phyloP scores from a whole-genome alignment of 2,329 filamentous ascomycete genomes.

The Diaporthe vaccinii region DNA sequence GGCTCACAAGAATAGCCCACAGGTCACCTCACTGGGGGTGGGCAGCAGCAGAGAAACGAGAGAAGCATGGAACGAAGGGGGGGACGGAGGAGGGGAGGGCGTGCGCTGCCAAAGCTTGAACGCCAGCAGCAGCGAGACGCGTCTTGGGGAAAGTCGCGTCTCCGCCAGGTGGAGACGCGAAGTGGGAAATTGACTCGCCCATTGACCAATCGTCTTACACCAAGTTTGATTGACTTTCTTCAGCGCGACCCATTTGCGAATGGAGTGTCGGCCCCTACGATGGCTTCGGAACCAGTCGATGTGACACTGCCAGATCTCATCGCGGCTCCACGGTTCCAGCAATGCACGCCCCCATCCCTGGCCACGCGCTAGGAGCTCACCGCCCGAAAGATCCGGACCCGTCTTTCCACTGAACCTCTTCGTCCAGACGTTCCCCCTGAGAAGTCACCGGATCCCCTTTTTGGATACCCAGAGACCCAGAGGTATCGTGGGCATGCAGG shows the following conservation, averaged over 20 bases:
- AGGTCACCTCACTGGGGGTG: constrained; percentile 13
- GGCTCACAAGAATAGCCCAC: constrained; percentile 1
- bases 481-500: constrained; percentile 24
- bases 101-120: constrained; percentile 14
- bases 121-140: constrained; percentile 21
- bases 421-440: constrained; percentile 29
- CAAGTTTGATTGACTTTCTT: constrained; percentile 28
- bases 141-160: constrained; percentile 26
- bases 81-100: neutral
- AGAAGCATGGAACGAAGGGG: constrained; percentile 23
- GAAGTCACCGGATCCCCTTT: constrained; percentile 24
- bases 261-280: neutral
- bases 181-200: constrained; percentile 24
- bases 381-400: constrained; percentile 33
- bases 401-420: constrained; percentile 12
- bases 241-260: constrained; percentile 12
- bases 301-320: constrained; percentile 27
- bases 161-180: constrained; percentile 23
- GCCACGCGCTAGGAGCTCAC: constrained; percentile 32
- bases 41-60: constrained; percentile 30
- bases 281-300: constrained; percentile 13
- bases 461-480: constrained; percentile 25
- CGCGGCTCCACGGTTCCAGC: constrained; percentile 19
- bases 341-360: constrained; percentile 23
- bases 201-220: constrained; percentile 37